Conservation (phyloP, 2,329 filamentous ascomycete genomes). For the Sarocladiaceae sp. region DNA sequence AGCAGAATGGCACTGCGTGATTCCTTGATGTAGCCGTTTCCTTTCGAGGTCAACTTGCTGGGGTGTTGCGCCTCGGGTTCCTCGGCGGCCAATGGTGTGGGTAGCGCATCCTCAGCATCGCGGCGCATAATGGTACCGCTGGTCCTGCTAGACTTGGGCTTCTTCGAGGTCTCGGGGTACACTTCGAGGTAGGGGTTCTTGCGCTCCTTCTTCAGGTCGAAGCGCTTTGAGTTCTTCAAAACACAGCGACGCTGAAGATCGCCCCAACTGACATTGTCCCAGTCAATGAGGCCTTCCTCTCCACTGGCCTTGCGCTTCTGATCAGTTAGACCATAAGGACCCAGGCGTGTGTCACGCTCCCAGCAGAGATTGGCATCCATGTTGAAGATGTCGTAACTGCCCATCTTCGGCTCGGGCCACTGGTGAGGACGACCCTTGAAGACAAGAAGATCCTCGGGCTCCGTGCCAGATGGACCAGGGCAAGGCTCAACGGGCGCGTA, state of each 20-base stretch:
- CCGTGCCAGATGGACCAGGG: slow-evolving; percentile 54
- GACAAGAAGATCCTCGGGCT: slow-evolving; percentile 54
- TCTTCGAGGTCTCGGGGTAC: slow-evolving; percentile 29
- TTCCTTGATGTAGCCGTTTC: slow-evolving; percentile 25
- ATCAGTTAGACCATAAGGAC: slow-evolving; percentile 54
- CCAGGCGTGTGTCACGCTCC: slow-evolving; percentile 63
- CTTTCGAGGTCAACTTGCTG: slow-evolving; percentile 7
- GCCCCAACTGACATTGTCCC: slow-evolving; percentile 65
- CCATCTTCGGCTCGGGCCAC: slow-evolving; percentile 57
- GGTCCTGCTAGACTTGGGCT: slow-evolving; percentile 12
- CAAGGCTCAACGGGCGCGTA: slow-evolving; percentile 58
- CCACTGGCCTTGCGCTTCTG: slow-evolving; percentile 38
- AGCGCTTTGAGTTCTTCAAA: slow-evolving; percentile 60
- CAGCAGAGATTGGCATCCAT: slow-evolving; percentile 60
- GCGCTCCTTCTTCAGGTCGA: slow-evolving; percentile 33
- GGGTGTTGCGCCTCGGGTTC: not conserved
- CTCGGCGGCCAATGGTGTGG: slow-evolving; percentile 11
- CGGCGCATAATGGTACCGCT: slow-evolving; percentile 6
- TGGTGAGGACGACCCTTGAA: slow-evolving; percentile 54
- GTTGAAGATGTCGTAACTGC: slow-evolving; percentile 53
- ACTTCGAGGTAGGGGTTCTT: slow-evolving; percentile 37
- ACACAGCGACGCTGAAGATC: slow-evolving; percentile 61
- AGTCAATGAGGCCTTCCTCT: slow-evolving; percentile 39
- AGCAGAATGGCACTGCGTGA: slow-evolving; percentile 67
- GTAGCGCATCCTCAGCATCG: not conserved